phyloP scores from a whole-genome alignment of 345 rosid genomes.

The Erucastrum elatum region DNA sequence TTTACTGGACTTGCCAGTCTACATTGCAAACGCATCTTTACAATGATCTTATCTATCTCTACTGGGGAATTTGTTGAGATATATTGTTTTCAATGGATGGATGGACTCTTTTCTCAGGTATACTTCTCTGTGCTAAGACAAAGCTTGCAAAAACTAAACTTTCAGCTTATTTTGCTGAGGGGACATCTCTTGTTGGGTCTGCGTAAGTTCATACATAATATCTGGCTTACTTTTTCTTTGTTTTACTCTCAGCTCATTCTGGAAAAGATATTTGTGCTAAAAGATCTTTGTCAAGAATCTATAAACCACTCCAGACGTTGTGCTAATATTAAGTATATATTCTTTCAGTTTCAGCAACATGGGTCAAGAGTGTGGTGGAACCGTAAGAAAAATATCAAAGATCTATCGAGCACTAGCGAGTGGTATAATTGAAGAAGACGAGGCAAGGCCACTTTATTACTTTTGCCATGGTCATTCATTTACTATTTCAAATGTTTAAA shows the following conservation, averaged over 20 bases:
- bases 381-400: constrained; percentile 62
- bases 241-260: not conserved
- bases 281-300: no score
- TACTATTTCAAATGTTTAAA: not conserved
- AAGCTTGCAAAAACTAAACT: constrained; percentile 73
- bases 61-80: not conserved
- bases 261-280: not conserved
- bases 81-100: constrained; percentile 4
- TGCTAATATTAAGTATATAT: not conserved
- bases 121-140: constrained; percentile 90
- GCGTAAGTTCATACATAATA: constrained; percentile 43
- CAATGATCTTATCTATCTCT: not conserved
- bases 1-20: not conserved
- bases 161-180: constrained; percentile 81
- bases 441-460: constrained; percentile 43
- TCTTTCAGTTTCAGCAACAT: constrained; percentile 33
- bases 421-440: constrained; percentile 65
- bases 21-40: not conserved
- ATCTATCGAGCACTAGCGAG: constrained; percentile 69
- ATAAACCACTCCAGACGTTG: no score
- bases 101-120: constrained; percentile 48
- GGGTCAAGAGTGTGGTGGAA: constrained; percentile 37
- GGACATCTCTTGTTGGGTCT: constrained; percentile 58
- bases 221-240: constrained; percentile 2
- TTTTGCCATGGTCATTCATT: not conserved